Evolutionary conservation across 345 rosid species (phyloP).

Genomic region (Corchorus olitorius): DNA sequence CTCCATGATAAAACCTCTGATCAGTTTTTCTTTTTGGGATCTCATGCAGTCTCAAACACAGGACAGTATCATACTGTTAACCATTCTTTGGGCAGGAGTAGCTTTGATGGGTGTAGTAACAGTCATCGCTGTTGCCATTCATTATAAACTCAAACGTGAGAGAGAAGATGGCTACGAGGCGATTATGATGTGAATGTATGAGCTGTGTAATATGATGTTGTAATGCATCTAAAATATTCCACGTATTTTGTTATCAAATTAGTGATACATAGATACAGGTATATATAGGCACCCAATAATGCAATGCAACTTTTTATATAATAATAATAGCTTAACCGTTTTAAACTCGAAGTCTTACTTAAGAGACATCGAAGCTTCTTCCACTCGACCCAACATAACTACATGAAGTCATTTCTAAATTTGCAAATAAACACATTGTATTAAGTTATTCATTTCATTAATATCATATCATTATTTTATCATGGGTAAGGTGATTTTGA

Average conservation of each 20-base stretch:
- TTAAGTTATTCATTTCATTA: too few relatives aligned
- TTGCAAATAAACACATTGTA: too few relatives aligned
- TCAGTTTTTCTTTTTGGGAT: background rate
- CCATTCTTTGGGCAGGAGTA: conserved; percentile 22
- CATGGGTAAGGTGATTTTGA: background rate
- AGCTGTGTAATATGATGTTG: background rate
- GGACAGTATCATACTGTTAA: conserved; percentile 18
- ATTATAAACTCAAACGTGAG: conserved; percentile 31
- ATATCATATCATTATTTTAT: background rate
- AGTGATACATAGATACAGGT: too few relatives aligned
- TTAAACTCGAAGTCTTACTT: too few relatives aligned
- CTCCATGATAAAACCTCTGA: background rate
- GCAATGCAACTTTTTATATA: background rate
- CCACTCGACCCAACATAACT: too few relatives aligned
- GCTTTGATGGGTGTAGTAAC: conserved; percentile 32
- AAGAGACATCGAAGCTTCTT: too few relatives aligned
- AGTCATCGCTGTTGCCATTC: conserved; percentile 29
- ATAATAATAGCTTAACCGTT: background rate
- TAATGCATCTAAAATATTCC: background rate
- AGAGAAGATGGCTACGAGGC: conserved; percentile 47
- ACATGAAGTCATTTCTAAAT: background rate
- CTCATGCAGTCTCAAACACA: conserved; percentile 25
- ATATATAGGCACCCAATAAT: too few relatives aligned
- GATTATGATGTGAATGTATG: conserved; percentile 24
- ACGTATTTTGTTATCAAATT: background rate